Percentiles rank a stretch among this genome's conserved stretches.
Conservation (phyloP, 805 yeast genomes). For the Lipomyces oligophaga region DNA sequence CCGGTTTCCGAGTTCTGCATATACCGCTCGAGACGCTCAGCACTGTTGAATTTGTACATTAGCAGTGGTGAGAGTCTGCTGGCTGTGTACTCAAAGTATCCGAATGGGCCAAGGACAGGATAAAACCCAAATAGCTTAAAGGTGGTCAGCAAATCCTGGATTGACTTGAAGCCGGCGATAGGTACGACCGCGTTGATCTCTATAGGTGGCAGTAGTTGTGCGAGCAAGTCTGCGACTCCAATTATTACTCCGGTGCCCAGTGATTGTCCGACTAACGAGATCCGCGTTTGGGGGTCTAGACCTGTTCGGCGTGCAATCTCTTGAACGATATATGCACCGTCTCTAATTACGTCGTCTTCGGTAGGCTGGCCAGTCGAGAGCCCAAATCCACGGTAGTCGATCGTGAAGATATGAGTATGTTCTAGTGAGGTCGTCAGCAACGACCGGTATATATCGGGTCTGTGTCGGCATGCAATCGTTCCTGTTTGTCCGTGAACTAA, state of each 20-base stretch:
- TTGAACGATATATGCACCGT: conserved; percentile 11
- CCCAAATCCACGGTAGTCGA: conserved; percentile 28
- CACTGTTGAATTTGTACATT: conserved; percentile 12
- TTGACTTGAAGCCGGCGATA: conserved; percentile 23
- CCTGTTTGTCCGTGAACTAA: conserved; percentile 17
- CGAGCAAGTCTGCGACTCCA: conserved; percentile 20
- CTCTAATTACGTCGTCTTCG: conserved; percentile 13
- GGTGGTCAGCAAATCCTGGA: conserved; percentile 12
- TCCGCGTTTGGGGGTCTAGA: conserved; percentile 8
- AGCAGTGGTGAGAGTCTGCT: not conserved
- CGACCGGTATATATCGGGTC: conserved; percentile 21
- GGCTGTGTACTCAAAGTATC: not conserved
- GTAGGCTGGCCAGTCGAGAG: conserved; percentile 21
- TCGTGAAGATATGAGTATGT: conserved; percentile 21
- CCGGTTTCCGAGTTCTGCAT: conserved; percentile 10
- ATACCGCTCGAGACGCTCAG: conserved; percentile 13
- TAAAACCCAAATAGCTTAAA: conserved; percentile 11
- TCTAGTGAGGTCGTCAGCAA: conserved; percentile 16
- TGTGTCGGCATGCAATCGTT: conserved; percentile 9
- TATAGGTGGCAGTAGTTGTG: not conserved
- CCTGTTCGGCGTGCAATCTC: conserved; percentile 7
- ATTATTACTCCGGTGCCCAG: conserved; percentile 24
- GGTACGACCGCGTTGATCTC: conserved; percentile 18
- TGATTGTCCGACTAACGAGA: conserved; percentile 22
- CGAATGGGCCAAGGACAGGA: conserved; percentile 15